Evolutionary conservation across 2,329 filamentous ascomycete genomes (phyloP), one percentile per base, ranked within the genome.

Genomic region (Aspergillus sp.): DNA sequence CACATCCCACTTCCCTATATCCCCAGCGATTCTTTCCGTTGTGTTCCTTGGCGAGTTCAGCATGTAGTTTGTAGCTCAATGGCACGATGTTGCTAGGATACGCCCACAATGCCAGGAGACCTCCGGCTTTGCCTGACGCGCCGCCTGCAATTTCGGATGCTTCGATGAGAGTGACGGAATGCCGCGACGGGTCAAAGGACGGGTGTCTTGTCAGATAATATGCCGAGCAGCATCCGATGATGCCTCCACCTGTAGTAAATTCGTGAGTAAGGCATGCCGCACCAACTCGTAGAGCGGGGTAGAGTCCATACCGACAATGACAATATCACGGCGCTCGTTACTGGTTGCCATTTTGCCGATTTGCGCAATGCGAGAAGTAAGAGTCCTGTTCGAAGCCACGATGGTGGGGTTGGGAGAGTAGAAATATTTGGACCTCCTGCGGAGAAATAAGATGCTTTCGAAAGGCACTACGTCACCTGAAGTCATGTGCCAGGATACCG

Each of bases 51-150:
- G 93, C 89, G 11, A 99, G 79, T 64, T 96, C 84, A 32, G 84
- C 82, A 65, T 97, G 94, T 14, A 97, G 78, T 45, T 80, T 81
- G 72, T 91, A 97, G 52, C 89, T 95, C 40, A 97, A 77, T 0
- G 89, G 89, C 0, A 96, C 93, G 36, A 97, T 84, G 63, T 83
- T 87, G 52, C 78, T 79, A 0, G 94, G 94, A 66, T 96, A 96
- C 1, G 93, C 94, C 91, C 93, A 97, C 14, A 92, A 78, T 1
- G 87, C 94, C 19, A 99, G 80, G 4, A 99, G 79, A 1, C 94
- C 94, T 14, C 94, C 94, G 0, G 94, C 93, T 74, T 96, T 97
- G 38, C 94, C 94, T 8, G 91, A 96, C 35, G 94, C 93, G 20
- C 89, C 93, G n/a, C 90, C 84, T 6, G 94, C 94, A 58, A 97